Evolutionary conservation across 495 filamentous ascomycete species (phyloP).

Genomic region (Xylaria cubensis): DNA sequence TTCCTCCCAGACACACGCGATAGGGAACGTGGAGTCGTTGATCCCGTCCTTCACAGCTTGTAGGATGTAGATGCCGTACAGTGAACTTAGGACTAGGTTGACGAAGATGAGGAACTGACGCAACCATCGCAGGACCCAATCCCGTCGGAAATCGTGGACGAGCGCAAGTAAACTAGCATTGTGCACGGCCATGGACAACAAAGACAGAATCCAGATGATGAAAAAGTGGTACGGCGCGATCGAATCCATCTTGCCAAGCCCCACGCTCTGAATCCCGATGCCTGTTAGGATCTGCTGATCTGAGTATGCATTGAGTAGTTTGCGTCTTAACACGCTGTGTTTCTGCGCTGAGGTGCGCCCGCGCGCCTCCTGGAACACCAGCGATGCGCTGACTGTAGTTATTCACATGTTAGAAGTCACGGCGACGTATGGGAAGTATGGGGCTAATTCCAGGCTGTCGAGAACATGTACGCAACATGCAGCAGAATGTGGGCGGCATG

Average conservation of each 20-base stretch:
- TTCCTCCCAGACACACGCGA: conserved; percentile 59
- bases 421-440: neutral
- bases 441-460: neutral
- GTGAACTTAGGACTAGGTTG: conserved; percentile 58
- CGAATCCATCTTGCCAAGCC: conserved; percentile 54
- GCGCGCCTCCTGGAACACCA: conserved; percentile 55
- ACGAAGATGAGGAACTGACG: conserved; percentile 64
- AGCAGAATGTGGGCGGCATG: neutral
- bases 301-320: conserved; percentile 62
- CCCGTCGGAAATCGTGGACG: conserved; percentile 64
- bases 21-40: conserved; percentile 53
- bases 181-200: conserved; percentile 64
- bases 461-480: neutral
- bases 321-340: conserved; percentile 55
- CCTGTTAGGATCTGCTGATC: conserved; percentile 68
- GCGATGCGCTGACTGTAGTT: conserved; percentile 42
- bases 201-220: conserved; percentile 65
- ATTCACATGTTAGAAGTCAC: neutral
- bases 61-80: conserved; percentile 59
- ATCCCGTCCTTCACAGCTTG: conserved; percentile 54
- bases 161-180: conserved; percentile 62
- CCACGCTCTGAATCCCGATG: conserved; percentile 63
- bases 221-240: conserved; percentile 68
- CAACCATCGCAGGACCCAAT: conserved; percentile 67
- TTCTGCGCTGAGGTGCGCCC: conserved; percentile 39